Conservation (phyloP, 345 rosid species). For the Eucalyptus pauciflora region DNA sequence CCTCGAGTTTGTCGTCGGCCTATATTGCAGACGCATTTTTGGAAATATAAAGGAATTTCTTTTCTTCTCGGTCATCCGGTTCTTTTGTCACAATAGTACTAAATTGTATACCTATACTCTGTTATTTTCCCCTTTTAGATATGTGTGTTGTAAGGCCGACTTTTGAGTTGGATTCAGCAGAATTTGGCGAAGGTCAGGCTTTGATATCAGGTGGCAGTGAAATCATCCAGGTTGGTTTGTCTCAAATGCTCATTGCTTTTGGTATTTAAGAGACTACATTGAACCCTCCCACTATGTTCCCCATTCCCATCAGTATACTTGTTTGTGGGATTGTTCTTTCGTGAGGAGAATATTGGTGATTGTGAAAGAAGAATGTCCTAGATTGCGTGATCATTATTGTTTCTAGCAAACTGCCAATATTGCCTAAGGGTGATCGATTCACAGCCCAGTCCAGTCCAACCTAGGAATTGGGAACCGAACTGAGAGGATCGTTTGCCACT, state of each 20-base stretch:
- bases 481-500: too few species aligned
- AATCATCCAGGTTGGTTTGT: background rate
- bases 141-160: background rate
- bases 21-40: rapidly evolving
- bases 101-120: background rate
- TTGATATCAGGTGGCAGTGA: background rate
- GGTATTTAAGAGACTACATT: background rate
- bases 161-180: background rate
- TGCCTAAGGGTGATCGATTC: too few species aligned
- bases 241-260: background rate
- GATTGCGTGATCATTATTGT: rapidly evolving
- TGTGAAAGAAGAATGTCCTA: background rate
- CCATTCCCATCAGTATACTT: background rate
- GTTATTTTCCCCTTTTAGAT: background rate
- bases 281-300: background rate
- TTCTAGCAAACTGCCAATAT: rapidly evolving
- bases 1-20: too few species aligned
- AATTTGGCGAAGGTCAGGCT: background rate
- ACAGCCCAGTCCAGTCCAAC: rapidly evolving
- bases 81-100: background rate
- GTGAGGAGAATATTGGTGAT: background rate
- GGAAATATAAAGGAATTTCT: background rate
- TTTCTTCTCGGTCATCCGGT: background rate
- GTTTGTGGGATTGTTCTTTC: background rate
- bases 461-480: rapidly evolving